A percentile compares a stretch with the other conserved stretches of the same genome.
Conservation (phyloP, 1,284 basidiomycete species). For the Athelia sp. region DNA sequence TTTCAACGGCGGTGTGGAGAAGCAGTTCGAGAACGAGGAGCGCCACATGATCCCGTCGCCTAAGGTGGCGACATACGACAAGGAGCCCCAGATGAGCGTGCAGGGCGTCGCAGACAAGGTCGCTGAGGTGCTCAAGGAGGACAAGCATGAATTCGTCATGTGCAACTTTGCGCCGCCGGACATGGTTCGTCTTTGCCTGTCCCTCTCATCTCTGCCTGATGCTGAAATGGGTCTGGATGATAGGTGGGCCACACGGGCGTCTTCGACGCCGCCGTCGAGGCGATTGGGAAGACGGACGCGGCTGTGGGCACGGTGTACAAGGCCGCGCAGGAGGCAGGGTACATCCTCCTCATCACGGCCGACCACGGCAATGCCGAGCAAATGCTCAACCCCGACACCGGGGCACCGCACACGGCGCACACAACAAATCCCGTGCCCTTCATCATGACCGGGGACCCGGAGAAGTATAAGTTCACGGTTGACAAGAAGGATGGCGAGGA, state of each 20-base stretch:
- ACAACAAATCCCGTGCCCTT: conserved; percentile 84
- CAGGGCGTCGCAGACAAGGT: conserved; percentile 86
- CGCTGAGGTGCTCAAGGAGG: conserved; percentile 70
- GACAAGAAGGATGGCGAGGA: conserved; percentile 53
- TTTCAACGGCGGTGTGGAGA: conserved; percentile 93
- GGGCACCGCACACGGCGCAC: conserved; percentile 82
- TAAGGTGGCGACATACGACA: conserved; percentile 87
- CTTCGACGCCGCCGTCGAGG: conserved; percentile 83
- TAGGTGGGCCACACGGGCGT: conserved; percentile 87
- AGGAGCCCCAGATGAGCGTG: conserved; percentile 83
- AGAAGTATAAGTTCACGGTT: conserved; percentile 40
- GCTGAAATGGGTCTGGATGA: too few relatives aligned
- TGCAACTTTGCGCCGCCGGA: conserved; percentile 95
- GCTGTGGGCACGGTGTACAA: conserved; percentile 84
- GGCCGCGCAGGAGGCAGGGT: conserved; percentile 80
- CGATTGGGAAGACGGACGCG: conserved; percentile 78
- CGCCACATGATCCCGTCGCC: conserved; percentile 87
- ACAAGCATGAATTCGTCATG: conserved; percentile 84
- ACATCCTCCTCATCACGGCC: conserved; percentile 83
- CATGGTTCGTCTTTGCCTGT: conserved; percentile 59
- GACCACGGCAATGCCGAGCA: conserved; percentile 92
- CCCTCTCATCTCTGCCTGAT: background rate
- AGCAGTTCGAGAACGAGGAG: conserved; percentile 80
- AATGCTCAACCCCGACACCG: conserved; percentile 78
- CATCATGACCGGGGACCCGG: conserved; percentile 62